Conservation (phyloP, 2,329 filamentous ascomycete species). For the Penicillium sp. region DNA sequence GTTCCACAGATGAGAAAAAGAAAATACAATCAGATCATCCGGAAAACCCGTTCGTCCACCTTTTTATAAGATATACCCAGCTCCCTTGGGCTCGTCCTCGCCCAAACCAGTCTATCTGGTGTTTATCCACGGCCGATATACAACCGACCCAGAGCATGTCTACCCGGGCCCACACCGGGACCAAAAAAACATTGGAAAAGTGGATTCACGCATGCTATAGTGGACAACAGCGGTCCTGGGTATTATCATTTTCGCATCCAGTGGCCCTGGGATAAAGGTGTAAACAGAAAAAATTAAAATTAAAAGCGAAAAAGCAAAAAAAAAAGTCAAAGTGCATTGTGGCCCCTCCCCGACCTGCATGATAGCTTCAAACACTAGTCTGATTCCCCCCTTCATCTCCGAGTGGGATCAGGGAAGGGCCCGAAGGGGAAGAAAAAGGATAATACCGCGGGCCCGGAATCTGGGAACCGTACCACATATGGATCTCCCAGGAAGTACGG, state of each 20-base stretch:
- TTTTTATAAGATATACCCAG: slow-evolving; percentile 2
- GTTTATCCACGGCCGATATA: slow-evolving; percentile 2
- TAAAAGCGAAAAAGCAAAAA: background rate
- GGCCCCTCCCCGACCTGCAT: slow-evolving; percentile 10
- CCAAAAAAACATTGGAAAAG: background rate
- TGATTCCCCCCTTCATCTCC: slow-evolving; percentile 12
- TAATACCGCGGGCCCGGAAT: background rate
- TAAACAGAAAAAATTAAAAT: background rate
- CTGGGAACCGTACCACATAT: background rate
- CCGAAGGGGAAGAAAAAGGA: background rate
- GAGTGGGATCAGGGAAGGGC: slow-evolving; percentile 4
- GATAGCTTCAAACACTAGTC: slow-evolving; percentile 19
- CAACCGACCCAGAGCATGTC: background rate
- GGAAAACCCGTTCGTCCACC: slow-evolving; percentile 1
- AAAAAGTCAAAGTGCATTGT: background rate
- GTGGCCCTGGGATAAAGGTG: background rate
- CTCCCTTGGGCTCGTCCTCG: background rate
- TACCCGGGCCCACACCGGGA: background rate
- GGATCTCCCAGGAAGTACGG: background rate
- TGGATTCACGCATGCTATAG: slow-evolving; percentile 1
- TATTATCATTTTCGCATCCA: background rate
- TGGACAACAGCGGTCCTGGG: background rate
- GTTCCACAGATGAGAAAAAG: slow-evolving; percentile 10
- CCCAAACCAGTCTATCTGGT: background rate
- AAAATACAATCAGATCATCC: slow-evolving; percentile 13